Base-by-base conservation (phyloP, 371 early-diverging fungal genomes). In the Mucor saturninus region DNA sequence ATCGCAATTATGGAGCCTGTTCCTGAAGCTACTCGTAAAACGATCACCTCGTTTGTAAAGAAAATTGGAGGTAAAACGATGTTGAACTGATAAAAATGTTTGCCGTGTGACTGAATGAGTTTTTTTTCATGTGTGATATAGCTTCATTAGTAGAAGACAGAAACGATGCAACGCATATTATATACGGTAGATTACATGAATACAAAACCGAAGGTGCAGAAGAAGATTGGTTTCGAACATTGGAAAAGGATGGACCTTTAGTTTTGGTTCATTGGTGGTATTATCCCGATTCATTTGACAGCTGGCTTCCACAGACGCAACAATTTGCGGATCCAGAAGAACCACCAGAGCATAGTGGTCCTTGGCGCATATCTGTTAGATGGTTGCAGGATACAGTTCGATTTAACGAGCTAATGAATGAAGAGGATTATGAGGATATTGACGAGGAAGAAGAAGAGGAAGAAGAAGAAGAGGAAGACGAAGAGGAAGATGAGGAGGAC, bases 221-320 rank as follows among this genome's bases (percentile, higher is more conserved):
- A 55, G 86, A 86, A 59, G 89, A 85, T 52, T 91, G 88, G 89
- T 89, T 88, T 72, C 86, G 94, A 31, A 87, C 89, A 28, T 68
- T 93, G 43, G 89, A 89, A 57, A 89, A 87, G 64, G 76, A 80
- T 52, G 85, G 82, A 37, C 82, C 79, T n/a, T 80, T 77, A 42
- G 91, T 87, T 5, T 74, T 90, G 5, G 82, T 94, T 1, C 94
- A 94, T 69, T 89, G 91, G 87, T 89, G 91, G 89, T 91, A 90
- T 68, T 86, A 88, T 62, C 94, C 94, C 4, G 92, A 91, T 65
- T 92, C 94, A 5, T 87, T 88, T 67, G 94, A 94, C 57, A 83
- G 79, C 28, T 94, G 94, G 94, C 67, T 92, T 8, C 71, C 82
- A 4, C 89, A 89, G 32, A 80, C 81, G 8, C 79, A 85, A 10